Evolutionary conservation across 345 rosid genomes (phyloP).

Genomic region (Salix udensis): DNA sequence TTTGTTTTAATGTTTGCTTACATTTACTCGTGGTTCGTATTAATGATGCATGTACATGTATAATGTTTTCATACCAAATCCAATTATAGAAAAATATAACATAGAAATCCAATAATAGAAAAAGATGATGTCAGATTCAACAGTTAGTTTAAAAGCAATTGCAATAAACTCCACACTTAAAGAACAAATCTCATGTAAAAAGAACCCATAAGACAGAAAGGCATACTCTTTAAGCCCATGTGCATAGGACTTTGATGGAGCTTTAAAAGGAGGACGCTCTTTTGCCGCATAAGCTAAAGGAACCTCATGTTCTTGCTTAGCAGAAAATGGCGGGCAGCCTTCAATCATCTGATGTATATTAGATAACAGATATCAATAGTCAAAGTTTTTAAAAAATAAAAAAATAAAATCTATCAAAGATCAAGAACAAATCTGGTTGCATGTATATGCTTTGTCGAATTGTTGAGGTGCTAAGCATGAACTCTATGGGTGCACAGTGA

Average conservation of each 20-base stretch:
- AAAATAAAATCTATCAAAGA: not conserved
- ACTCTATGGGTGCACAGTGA: not conserved
- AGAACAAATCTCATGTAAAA: not conserved
- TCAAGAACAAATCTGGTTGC: not conserved
- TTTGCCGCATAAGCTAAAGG: slow-evolving; percentile 44
- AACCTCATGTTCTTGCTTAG: slow-evolving; percentile 63
- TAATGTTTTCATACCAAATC: not conserved
- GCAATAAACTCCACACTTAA: not conserved
- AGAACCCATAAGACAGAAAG: slow-evolving; percentile 4
- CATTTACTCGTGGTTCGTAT: too few species aligned
- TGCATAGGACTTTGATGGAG: slow-evolving; percentile 66
- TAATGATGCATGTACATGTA: not conserved
- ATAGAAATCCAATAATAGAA: not conserved
- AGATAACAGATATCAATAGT: slow-evolving; percentile 16
- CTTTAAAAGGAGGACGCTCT: slow-evolving; percentile 62
- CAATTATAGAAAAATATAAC: not conserved
- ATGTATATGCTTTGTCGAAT: not conserved
- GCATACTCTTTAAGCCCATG: slow-evolving; percentile 83
- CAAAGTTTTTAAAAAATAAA: not conserved
- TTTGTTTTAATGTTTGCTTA: not conserved
- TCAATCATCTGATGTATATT: slow-evolving; percentile 65
- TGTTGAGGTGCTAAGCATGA: not conserved
- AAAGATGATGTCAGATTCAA: not conserved
- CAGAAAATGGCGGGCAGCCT: slow-evolving; percentile 67
- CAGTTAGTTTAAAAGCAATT: not conserved